Conservation (phyloP, 1,139 yeast species). For the Hyphopichia buzzinii region DNA sequence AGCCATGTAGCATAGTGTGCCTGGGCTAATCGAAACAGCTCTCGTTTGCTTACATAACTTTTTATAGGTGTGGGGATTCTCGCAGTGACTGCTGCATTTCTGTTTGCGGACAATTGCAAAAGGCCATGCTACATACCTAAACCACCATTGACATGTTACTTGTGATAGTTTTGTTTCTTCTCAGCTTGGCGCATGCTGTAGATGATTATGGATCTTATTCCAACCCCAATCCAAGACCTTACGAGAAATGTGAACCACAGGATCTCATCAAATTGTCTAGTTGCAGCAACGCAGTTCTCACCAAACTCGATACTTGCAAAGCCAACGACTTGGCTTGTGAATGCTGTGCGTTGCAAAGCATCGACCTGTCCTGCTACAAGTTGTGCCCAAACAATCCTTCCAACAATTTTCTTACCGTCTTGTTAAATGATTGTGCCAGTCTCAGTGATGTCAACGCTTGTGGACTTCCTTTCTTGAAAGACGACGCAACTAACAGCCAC, state of each 20-base stretch:
- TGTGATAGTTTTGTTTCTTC: background rate
- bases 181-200: background rate
- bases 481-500: slow-evolving; percentile 15
- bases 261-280: slow-evolving; percentile 40
- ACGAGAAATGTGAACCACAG: slow-evolving; percentile 35
- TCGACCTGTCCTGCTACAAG: slow-evolving; percentile 43
- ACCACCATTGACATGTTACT: too few relatives aligned
- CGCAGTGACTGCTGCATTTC: background rate
- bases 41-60: too few relatives aligned
- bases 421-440: slow-evolving; percentile 44
- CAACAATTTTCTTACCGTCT: slow-evolving; percentile 44
- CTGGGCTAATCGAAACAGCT: too few relatives aligned
- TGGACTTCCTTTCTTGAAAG: slow-evolving; percentile 46
- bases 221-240: slow-evolving; percentile 46
- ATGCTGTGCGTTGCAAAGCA: slow-evolving; percentile 52
- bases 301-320: slow-evolving; percentile 46
- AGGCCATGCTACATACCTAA: too few relatives aligned
- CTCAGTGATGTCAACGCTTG: slow-evolving; percentile 52
- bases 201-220: slow-evolving; percentile 38
- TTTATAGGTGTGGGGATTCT: too few relatives aligned
- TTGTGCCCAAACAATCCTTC: slow-evolving; percentile 50
- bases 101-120: background rate
- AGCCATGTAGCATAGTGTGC: too few relatives aligned
- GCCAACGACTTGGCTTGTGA: slow-evolving; percentile 55
- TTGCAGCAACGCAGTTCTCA: slow-evolving; percentile 47